Evolutionary conservation across 306 rosid genomes (phyloP).

Genomic region (Abrus precatorius): DNA sequence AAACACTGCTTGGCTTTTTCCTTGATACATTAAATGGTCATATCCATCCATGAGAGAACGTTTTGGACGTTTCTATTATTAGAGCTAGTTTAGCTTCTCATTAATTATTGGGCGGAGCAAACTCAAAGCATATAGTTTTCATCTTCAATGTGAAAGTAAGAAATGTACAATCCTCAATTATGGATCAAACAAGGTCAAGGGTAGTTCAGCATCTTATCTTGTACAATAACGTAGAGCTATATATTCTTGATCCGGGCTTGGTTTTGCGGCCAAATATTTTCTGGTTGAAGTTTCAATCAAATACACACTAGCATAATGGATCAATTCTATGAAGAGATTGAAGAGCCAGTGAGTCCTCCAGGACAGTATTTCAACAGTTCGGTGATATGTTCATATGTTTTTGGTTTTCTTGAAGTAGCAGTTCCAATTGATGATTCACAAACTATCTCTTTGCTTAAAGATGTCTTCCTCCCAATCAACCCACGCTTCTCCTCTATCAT

Average conservation of each 20-base stretch:
- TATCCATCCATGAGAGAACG: neutral
- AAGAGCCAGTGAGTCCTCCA: slow-evolving; percentile 67
- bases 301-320: slow-evolving; percentile 19
- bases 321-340: slow-evolving; percentile 36
- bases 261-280: slow-evolving; percentile 1
- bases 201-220: neutral
- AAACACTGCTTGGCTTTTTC: too few species aligned
- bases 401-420: slow-evolving; percentile 58
- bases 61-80: neutral
- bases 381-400: slow-evolving; percentile 49
- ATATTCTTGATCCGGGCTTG: neutral
- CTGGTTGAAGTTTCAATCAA: neutral
- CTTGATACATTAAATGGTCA: neutral
- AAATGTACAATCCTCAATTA: neutral
- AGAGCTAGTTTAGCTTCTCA: neutral
- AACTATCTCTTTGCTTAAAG: slow-evolving; percentile 37
- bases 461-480: slow-evolving; percentile 62
- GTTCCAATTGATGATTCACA: slow-evolving; percentile 50
- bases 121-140: neutral
- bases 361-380: slow-evolving; percentile 63
- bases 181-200: neutral
- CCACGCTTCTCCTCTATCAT: slow-evolving; percentile 72
- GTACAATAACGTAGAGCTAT: neutral
- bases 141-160: neutral
- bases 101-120: neutral